Base-by-base conservation (phyloP, 2,329 filamentous ascomycete species). In the Botrytis paeoniae region DNA sequence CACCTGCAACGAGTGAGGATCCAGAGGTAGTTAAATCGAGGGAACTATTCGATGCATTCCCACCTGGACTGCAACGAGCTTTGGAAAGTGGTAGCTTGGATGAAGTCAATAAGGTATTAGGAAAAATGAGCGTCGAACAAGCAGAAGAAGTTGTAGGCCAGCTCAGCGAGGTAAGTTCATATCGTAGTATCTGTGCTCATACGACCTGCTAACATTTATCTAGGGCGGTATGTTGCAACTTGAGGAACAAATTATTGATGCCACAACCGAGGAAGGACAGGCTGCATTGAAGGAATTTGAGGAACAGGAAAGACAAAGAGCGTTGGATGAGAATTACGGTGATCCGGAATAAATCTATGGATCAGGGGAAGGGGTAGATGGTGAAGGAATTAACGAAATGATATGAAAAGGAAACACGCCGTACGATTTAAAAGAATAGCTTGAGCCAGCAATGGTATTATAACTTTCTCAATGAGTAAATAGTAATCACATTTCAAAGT, bases 221-320 rank as follows among this genome's bases (percentile, higher is more conserved):
- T 75, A 91, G 84, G 94, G 94, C 25, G 93, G 93, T 54, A 95
- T 98, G 85, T 83, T 99, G 77, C 97, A 93, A 81, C 82, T 99
- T 69, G 94, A 98, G 81, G 91, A 97, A 80, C 91, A 97, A 68
- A 94, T 99, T 69, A 97, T 99, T 77, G 96, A 99, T 83, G 93
- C 94, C 1, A 99, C 94, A 63, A 97, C 95, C 3, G 91, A 94
- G 80, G 91, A 96, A 81, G 95, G 95, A 4, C 88, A 91, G 85
- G 89, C 91, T 81, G 90, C 91, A 80, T 86, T 95, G 78, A 91
- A 92, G 83, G 89, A 94, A 76, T 87, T 97, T 74, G 91, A 94
- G 81, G 86, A 87, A 39, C 85, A 88, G 76, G 86, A 85, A 76
- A 80, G 79, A 72, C 70, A n/a, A 71, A 65, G 61, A 62, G 75